phyloP scores from a whole-genome alignment of 345 rosid genomes.

The Arabis hirsuta region DNA sequence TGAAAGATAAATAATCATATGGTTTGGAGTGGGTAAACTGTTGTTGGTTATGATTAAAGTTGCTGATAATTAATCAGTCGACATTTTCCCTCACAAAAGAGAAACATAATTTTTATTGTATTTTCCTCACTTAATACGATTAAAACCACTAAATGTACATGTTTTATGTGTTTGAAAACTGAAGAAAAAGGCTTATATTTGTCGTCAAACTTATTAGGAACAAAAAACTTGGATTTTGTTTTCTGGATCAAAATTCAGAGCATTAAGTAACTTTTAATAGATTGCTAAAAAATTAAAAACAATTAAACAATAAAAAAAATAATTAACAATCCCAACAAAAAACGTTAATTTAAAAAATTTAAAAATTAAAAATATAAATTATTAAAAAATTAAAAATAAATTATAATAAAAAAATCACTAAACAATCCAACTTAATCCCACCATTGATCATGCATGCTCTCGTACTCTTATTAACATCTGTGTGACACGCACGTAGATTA shows the following conservation, averaged over 20 bases:
- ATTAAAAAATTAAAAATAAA: too few relatives aligned
- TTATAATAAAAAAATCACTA: too few relatives aligned
- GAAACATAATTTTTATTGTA: too few relatives aligned
- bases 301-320: too few relatives aligned
- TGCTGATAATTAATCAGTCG: constrained; percentile 9
- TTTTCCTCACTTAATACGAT: background rate
- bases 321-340: too few relatives aligned
- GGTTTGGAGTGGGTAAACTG: constrained; percentile 38
- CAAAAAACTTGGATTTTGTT: background rate
- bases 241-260: constrained; percentile 38
- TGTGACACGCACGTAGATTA: constrained; percentile 43
- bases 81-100: constrained; percentile 7
- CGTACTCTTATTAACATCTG: background rate
- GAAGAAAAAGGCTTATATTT: background rate
- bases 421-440: too few relatives aligned
- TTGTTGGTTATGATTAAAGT: constrained; percentile 40
- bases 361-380: too few relatives aligned
- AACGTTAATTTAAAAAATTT: too few relatives aligned
- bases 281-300: too few relatives aligned
- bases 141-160: background rate
- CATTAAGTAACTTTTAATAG: too few relatives aligned
- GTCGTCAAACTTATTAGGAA: constrained; percentile 35
- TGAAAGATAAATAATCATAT: constrained; percentile 37
- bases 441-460: too few relatives aligned
- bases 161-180: background rate